Conservation (phyloP, 768 basidiomycete species). For the Neoboletus brunneissimus region DNA sequence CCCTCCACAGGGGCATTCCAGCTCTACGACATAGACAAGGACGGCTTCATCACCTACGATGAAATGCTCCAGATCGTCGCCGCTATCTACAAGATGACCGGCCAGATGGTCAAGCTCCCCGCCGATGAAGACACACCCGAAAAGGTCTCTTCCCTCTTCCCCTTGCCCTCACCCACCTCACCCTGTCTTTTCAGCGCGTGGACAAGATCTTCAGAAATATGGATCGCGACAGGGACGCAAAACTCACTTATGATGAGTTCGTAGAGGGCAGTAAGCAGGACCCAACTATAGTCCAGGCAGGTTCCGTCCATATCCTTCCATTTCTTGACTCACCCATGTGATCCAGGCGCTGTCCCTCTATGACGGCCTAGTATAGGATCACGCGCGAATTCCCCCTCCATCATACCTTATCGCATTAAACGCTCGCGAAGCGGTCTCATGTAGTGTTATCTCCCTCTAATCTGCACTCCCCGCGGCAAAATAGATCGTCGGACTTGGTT, state of each 20-base stretch:
- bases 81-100: constrained; percentile 99
- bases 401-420: constrained; percentile 25
- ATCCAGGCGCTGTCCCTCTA: constrained; percentile 87
- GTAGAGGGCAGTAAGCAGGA: constrained; percentile 98
- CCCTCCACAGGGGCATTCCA: constrained; percentile 90
- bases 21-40: constrained; percentile 97
- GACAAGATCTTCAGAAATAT: constrained; percentile 98
- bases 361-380: constrained; percentile 80
- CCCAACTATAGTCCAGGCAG: constrained; percentile 96
- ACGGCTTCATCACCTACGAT: constrained; percentile 96
- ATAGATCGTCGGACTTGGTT: constrained; percentile 16
- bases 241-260: constrained; percentile 93
- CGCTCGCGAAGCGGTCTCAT: constrained; percentile 19
- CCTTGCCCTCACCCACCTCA: constrained; percentile 11
- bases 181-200: constrained; percentile 63
- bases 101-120: constrained; percentile 98
- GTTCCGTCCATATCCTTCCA: constrained; percentile 20
- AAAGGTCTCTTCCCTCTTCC: constrained; percentile 57
- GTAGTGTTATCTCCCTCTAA: constrained; percentile 29
- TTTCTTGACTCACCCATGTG: constrained; percentile 16
- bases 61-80: constrained; percentile 99
- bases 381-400: neutral
- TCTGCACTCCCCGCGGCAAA: constrained; percentile 12
- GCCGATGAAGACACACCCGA: constrained; percentile 99
- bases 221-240: constrained; percentile 94